Evolutionary conservation across 2,329 filamentous ascomycete species (phyloP).

Genomic region (Emergomyces africanus): DNA sequence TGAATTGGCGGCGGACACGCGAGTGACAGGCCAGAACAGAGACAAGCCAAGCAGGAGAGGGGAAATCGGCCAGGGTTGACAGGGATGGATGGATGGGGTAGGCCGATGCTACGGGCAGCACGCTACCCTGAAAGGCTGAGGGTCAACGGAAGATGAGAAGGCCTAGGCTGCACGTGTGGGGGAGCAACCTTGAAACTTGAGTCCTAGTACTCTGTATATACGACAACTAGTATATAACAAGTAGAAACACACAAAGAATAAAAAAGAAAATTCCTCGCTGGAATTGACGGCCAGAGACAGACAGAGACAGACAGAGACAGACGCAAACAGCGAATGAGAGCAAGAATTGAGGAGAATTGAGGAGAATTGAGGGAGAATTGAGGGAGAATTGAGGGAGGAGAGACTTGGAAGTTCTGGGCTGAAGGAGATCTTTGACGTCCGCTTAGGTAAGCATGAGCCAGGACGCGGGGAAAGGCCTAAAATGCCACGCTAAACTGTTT

Average conservation of each 20-base stretch:
- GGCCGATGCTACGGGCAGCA: background rate
- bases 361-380: no score
- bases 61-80: background rate
- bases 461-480: constrained; percentile 9
- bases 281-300: background rate
- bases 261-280: background rate
- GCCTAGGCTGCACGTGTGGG: background rate
- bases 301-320: background rate
- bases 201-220: no score
- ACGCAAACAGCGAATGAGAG: background rate
- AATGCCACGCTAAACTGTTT: background rate
- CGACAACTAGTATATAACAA: background rate
- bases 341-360: background rate
- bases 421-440: background rate
- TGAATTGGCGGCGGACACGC: background rate
- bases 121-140: background rate
- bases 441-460: constrained; percentile 1
- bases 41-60: background rate
- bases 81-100: background rate
- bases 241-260: background rate
- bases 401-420: no score
- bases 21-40: background rate
- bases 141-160: background rate
- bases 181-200: no score
- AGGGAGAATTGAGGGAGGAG: no score